Evolutionary conservation across 805 yeast species (phyloP), one percentile per base, ranked within the genome.

Genomic region (Sugiyamaella mastotermitis): DNA sequence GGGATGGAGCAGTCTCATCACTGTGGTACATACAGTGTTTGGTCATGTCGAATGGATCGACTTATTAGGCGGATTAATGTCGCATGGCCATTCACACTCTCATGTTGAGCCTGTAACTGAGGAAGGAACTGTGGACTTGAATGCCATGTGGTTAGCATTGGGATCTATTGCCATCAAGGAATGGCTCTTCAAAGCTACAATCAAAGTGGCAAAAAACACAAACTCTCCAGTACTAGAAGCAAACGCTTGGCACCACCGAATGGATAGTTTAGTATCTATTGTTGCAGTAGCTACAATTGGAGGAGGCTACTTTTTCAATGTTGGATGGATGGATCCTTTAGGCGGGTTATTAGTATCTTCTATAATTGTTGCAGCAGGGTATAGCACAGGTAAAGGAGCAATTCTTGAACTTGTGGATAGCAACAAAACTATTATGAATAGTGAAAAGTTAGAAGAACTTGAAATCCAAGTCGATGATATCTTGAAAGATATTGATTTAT

Each of bases 161-260:
- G 96, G 79, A 1, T 85, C 96, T 1, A 85, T 92, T 43, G 74
- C 71, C 3, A 73, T 87, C 28, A 92, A 92, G 56, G 98, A 92
- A 60, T 76, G 94, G 74, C 75, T 92, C 29, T 92, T 76, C 62
- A 76, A 76, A 42, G 83, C 85, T 9, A 92, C 98, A 0, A 72
- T 80, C 61, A 76, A 77, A 44, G 77, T 92, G 16, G 98, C 97
- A 1, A 67, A 69, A 34, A 66, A 72, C 44, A 73, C 85, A 20
- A 83, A 84, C 55, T 86, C 96, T 0, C 85, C 86, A 46, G 97
- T 92, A 3, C 69, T 92, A 33, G 78, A 85, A 35, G 98, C 98
- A 3, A 92, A 92, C 56, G 98, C 98, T 3, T 92, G 98, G 97
- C 98, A 92, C 59, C 98, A 92, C 57, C 72, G 98, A 46, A 92